Base-by-base conservation (phyloP, 148 eudicot genomes). In the Rhododendron simsii region DNA sequence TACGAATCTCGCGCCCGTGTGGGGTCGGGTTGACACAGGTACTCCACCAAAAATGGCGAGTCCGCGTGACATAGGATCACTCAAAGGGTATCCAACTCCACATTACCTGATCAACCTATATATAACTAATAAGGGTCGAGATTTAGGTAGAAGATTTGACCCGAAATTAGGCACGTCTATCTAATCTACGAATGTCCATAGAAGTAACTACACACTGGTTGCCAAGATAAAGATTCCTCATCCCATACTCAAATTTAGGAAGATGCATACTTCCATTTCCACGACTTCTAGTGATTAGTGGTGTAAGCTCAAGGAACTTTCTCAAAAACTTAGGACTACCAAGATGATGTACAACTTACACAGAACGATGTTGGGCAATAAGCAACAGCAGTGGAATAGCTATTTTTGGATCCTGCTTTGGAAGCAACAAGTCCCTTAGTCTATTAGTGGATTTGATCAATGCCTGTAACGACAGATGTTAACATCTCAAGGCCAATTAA, bases 321-420 rank as follows among this genome's bases (percentile, higher is more conserved):
- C 30, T 65, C 3, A 65, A 33, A 65, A 30, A 65, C 73, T 9
- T n/a, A 26, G 75, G 75, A 69, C 28, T 21, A 44, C 28, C 20
- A 79, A 51, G 30, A 30, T 30, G 69, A 87, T 77, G 47, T 48
- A 84, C 30, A 87, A 39, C 96, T 94, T 91, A 97, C 99, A 92
- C 85, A 86, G 98, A 95, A 86, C 99, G 98, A 86, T 95, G 95
- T 86, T 97, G 99, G 85, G 98, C 98, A 91, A 97, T 93, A 79
- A 97, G 98, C 88, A 97, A 86, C 87, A 97, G 88, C 78, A 97
- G 96, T 23, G 99, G 98, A 87, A 94, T 86, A 28, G 99, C 99
- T 86, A 95, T 89, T 85, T 93, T 91, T 28, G 98, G 96, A 83
- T 95, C 99, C 30, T 97, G 98, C 87, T 95, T 97, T 33, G 99